Conservation (phyloP, 306 rosid genomes). For the Begonia loranthoides region DNA sequence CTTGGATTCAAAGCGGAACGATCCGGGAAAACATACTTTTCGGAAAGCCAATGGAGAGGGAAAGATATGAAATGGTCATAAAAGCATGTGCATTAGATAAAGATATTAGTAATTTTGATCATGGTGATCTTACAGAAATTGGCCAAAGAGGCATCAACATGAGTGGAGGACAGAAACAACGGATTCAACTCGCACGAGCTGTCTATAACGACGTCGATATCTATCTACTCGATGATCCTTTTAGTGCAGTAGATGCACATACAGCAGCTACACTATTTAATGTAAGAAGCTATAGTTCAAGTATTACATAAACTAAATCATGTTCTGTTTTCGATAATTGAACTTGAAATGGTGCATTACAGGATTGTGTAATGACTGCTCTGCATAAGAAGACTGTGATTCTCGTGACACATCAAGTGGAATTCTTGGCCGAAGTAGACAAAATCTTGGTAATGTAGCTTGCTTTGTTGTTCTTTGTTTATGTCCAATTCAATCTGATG, state of each 20-base stretch:
- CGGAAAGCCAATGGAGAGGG: constrained; percentile 52
- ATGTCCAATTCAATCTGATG: background rate
- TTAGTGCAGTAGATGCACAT: constrained; percentile 85
- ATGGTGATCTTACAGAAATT: constrained; percentile 79
- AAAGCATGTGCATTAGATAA: constrained; percentile 59
- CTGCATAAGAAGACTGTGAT: constrained; percentile 50
- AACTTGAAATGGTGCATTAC: constrained; percentile 5
- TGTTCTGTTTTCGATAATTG: background rate
- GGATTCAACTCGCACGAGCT: constrained; percentile 79
- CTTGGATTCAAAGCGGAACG: constrained; percentile 92
- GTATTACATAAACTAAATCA: background rate
- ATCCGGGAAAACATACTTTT: constrained; percentile 57
- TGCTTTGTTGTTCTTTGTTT: background rate
- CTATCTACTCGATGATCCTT: constrained; percentile 70
- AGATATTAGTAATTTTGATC: constrained; percentile 43
- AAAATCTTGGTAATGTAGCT: constrained; percentile 38
- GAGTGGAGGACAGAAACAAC: constrained; percentile 91
- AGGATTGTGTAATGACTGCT: constrained; percentile 67
- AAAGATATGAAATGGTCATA: constrained; percentile 40
- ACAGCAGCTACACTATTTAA: constrained; percentile 54
- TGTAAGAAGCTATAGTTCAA: constrained; percentile 16
- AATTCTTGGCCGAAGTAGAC: constrained; percentile 55
- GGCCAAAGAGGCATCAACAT: constrained; percentile 82
- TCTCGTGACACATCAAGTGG: constrained; percentile 82
- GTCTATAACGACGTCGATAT: constrained; percentile 65